Evolutionary conservation across 345 rosid genomes (phyloP).

Genomic region (Euphorbia peplus): DNA sequence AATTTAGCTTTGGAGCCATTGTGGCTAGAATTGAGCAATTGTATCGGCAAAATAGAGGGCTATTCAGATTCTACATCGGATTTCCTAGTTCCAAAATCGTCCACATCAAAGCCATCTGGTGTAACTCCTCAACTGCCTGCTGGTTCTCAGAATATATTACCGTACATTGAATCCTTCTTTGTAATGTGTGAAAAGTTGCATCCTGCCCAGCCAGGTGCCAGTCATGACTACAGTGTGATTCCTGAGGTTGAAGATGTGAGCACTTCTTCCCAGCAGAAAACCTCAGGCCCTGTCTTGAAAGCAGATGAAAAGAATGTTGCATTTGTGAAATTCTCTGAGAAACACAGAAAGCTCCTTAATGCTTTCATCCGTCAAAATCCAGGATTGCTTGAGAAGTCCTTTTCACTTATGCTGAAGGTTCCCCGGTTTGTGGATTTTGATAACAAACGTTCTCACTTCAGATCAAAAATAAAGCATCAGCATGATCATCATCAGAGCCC

Average conservation of each 20-base stretch:
- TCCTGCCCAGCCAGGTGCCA: conserved; percentile 64
- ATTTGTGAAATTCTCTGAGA: conserved; percentile 86
- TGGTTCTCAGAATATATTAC: conserved; percentile 92
- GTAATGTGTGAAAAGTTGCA: conserved; percentile 85
- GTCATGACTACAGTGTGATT: conserved; percentile 52
- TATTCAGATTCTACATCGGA: conserved; percentile 66
- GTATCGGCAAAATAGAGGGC: conserved; percentile 91
- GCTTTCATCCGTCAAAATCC: conserved; percentile 94
- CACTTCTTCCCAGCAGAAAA: conserved; percentile 53
- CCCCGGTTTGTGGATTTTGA: conserved; percentile 97
- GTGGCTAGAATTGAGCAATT: conserved; percentile 81
- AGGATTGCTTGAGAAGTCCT: conserved; percentile 89
- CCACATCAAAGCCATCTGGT: conserved; percentile 53
- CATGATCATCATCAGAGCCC: conserved; percentile 91
- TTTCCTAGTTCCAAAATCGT: conserved; percentile 33
- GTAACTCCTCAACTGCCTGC: conserved; percentile 84
- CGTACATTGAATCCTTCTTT: conserved; percentile 91
- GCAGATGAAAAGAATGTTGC: conserved; percentile 76
- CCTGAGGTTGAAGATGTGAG: conserved; percentile 68
- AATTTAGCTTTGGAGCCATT: conserved; percentile 80
- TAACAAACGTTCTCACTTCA: conserved; percentile 84
- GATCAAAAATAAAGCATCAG: conserved; percentile 92
- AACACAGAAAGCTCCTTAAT: conserved; percentile 86
- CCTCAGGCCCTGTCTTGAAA: conserved; percentile 44
- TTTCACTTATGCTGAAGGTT: conserved; percentile 91